phyloP scores from a whole-genome alignment of 2,329 filamentous ascomycete species.

The Claviceps spartinae region DNA sequence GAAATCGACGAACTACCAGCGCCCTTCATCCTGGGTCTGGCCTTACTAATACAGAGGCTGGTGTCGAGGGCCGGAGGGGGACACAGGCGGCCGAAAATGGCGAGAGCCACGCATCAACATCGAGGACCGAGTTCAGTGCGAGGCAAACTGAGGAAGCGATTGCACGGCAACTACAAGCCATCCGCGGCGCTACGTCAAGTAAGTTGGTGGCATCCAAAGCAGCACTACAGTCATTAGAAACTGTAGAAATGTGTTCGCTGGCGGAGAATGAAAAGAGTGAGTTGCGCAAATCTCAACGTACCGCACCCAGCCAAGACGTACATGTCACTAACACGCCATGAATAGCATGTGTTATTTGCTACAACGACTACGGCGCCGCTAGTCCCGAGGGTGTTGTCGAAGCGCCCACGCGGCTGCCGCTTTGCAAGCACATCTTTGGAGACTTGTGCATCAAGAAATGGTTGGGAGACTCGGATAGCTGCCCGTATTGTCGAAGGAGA shows the following conservation, averaged over 20 bases:
- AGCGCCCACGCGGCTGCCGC: conserved; percentile 42
- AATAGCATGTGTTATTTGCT: conserved; percentile 49
- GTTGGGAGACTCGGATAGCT: conserved; percentile 48
- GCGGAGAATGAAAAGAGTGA: conserved; percentile 34
- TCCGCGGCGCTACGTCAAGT: conserved; percentile 29
- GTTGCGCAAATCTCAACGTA: conserved; percentile 9
- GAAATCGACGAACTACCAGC: conserved; percentile 14
- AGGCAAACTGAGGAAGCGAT: conserved; percentile 17
- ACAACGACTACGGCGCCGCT: conserved; percentile 44
- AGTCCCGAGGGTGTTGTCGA: conserved; percentile 47
- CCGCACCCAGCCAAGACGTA: neutral
- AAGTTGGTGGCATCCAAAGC: conserved; percentile 34
- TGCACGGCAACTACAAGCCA: conserved; percentile 29
- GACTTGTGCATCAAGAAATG: conserved; percentile 52
- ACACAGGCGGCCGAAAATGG: neutral
- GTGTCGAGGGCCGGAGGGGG: neutral
- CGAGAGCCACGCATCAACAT: neutral
- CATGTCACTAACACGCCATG: neutral
- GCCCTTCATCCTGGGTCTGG: conserved; percentile 14
- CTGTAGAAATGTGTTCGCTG: conserved; percentile 30
- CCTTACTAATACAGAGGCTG: conserved; percentile 11
- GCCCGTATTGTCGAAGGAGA: conserved; percentile 51
- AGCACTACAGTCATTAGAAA: conserved; percentile 33
- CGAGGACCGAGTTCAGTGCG: conserved; percentile 2
- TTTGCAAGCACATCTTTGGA: conserved; percentile 51